A percentile compares a stretch with the other conserved stretches of the same genome.
Conservation (phyloP, 768 basidiomycete species). For the Gloeopeniophorella convolvens region DNA sequence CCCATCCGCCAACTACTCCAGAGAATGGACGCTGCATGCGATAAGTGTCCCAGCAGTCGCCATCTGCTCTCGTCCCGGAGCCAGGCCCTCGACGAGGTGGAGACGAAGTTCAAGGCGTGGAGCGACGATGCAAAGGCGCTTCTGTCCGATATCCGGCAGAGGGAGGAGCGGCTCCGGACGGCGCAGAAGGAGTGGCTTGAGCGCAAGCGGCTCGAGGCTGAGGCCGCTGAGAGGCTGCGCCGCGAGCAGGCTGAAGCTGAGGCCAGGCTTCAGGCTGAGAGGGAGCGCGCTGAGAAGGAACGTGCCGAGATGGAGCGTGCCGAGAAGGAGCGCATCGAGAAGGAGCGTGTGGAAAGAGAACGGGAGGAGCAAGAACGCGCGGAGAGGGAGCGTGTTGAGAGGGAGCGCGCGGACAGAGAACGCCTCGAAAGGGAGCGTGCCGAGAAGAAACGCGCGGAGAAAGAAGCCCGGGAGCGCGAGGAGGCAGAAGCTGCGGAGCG, state of each 20-base stretch:
- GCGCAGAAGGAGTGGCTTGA: slow-evolving; percentile 15
- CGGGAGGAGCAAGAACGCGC: slow-evolving; percentile 18
- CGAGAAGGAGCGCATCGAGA: slow-evolving; percentile 28
- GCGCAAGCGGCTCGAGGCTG: slow-evolving; percentile 24
- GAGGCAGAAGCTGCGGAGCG: slow-evolving; percentile 21
- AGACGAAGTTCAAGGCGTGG: slow-evolving; percentile 11
- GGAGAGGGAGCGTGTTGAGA: no score
- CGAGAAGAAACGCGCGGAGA: slow-evolving; percentile 20
- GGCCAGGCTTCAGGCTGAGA: slow-evolving; percentile 17
- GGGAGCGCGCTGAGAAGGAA: slow-evolving; percentile 21
- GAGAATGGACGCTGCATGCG: slow-evolving; percentile 45
- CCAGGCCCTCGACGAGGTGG: slow-evolving; percentile 37
- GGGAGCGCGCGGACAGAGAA: slow-evolving; percentile 20
- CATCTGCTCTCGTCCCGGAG: slow-evolving; percentile 42
- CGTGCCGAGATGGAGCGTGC: slow-evolving; percentile 21
- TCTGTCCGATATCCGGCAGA: slow-evolving; percentile 4
- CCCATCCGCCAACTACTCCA: slow-evolving; percentile 49
- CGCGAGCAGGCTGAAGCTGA: slow-evolving; percentile 18
- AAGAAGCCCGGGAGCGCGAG: slow-evolving; percentile 25
- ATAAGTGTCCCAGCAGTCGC: slow-evolving; percentile 42
- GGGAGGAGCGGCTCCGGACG: slow-evolving; percentile 14
- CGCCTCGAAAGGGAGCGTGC: slow-evolving; percentile 17
- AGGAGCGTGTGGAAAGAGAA: slow-evolving; percentile 23
- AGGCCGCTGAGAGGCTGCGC: slow-evolving; percentile 21
- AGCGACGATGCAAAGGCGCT: slow-evolving; percentile 4